phyloP scores from a whole-genome alignment of 2,329 filamentous ascomycete species.

The Xenoacremonium recifei region DNA sequence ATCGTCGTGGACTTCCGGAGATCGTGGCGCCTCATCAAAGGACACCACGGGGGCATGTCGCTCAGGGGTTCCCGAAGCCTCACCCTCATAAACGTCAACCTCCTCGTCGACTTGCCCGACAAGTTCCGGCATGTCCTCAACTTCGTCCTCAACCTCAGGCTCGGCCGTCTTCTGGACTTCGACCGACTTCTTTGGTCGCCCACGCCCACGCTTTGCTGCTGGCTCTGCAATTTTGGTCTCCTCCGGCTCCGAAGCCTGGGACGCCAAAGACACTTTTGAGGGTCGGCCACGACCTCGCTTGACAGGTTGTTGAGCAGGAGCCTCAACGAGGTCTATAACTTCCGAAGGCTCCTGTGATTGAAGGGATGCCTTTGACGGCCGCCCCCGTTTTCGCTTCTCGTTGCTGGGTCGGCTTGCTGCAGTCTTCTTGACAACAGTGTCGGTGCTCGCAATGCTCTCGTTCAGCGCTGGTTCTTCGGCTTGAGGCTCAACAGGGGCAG shows the following conservation, averaged over 20 bases:
- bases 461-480: constrained; percentile 30
- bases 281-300: constrained; percentile 3
- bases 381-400: constrained; percentile 26
- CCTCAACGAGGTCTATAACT: constrained; percentile 20
- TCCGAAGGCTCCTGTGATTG: constrained; percentile 25
- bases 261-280: constrained; percentile 29
- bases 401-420: constrained; percentile 14
- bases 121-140: constrained; percentile 10
- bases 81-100: constrained; percentile 11
- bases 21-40: constrained; percentile 17
- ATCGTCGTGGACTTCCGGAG: constrained; percentile 7
- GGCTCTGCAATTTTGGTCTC: constrained; percentile 3
- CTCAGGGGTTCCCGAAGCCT: constrained; percentile 13
- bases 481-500: constrained; percentile 9
- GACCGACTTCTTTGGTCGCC: constrained; percentile 31
- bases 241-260: constrained; percentile 18
- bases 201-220: constrained; percentile 28
- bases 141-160: constrained; percentile 1
- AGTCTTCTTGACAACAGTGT: constrained; percentile 40
- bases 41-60: constrained; percentile 13
- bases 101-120: constrained; percentile 14
- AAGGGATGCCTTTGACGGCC: constrained; percentile 29
- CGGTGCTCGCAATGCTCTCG: constrained; percentile 40
- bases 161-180: constrained; percentile 23
- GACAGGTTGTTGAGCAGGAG: constrained; percentile 10